Conservation (phyloP, 805 yeast genomes). For the Suhomyces prunicola region DNA sequence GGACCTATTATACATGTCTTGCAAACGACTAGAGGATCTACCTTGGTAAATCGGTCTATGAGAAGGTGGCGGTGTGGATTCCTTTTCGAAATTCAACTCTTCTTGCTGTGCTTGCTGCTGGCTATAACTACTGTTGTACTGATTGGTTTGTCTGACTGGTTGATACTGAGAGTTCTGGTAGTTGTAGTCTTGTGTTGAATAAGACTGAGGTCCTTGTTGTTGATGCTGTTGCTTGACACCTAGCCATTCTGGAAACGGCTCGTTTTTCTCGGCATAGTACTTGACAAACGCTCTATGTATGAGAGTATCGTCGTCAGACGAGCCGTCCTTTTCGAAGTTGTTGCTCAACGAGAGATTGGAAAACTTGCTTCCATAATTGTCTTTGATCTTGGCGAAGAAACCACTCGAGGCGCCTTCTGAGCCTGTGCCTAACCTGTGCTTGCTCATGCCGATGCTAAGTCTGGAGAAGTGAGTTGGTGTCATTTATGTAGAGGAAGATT, state of each 20-base stretch:
- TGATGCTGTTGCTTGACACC: conserved; percentile 24
- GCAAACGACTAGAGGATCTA: conserved; percentile 33
- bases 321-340: conserved; percentile 36
- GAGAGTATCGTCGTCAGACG: conserved; percentile 35
- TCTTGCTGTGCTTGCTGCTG: conserved; percentile 13
- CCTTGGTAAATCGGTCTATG: conserved; percentile 18
- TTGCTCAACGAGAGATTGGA: conserved; percentile 33
- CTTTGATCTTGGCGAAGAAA: conserved; percentile 34
- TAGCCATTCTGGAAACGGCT: conserved; percentile 45
- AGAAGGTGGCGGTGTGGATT: neutral
- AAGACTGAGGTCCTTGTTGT: conserved; percentile 1
- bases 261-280: conserved; percentile 29
- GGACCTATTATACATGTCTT: conserved; percentile 40
- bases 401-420: neutral
- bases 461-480: neutral
- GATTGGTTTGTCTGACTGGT: conserved; percentile 10
- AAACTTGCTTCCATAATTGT: conserved; percentile 36
- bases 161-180: conserved; percentile 12
- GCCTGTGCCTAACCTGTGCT: neutral
- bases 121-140: conserved; percentile 7
- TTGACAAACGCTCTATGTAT: conserved; percentile 43
- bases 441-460: neutral
- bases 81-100: conserved; percentile 4
- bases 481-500: neutral
- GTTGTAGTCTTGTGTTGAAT: neutral